Evolutionary conservation across 768 basidiomycete species (phyloP).

Genomic region (Hygrocybe coccinea): DNA sequence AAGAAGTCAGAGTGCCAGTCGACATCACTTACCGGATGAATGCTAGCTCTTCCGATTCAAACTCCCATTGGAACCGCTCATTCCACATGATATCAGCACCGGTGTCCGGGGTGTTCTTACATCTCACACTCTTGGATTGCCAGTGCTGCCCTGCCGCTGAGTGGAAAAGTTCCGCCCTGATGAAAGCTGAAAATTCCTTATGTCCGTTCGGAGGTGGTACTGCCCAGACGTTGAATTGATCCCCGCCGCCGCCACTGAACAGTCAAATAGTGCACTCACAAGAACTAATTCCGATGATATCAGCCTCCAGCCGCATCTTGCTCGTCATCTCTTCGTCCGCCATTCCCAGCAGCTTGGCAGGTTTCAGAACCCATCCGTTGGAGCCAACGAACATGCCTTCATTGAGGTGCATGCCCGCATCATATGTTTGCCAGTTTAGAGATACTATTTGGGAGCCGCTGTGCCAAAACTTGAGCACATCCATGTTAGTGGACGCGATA

Average conservation of each 20-base stretch:
- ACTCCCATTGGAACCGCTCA: slow-evolving; percentile 46
- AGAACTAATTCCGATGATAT: slow-evolving; percentile 43
- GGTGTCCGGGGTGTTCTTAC: slow-evolving; percentile 25
- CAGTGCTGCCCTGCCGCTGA: slow-evolving; percentile 36
- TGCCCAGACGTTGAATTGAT: slow-evolving; percentile 15
- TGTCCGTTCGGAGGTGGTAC: slow-evolving; percentile 45
- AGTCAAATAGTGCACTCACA: slow-evolving; percentile 29
- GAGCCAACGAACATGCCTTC: slow-evolving; percentile 59
- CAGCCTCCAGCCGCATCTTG: slow-evolving; percentile 23
- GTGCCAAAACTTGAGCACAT: slow-evolving; percentile 50
- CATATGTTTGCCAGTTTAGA: slow-evolving; percentile 62
- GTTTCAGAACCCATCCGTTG: slow-evolving; percentile 52
- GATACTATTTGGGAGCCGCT: slow-evolving; percentile 53
- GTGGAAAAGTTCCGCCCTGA: slow-evolving; percentile 45
- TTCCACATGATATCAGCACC: slow-evolving; percentile 43
- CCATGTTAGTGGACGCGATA: slow-evolving; percentile 50
- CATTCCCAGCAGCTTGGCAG: slow-evolving; percentile 26
- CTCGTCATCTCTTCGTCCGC: slow-evolving; percentile 8
- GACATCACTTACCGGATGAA: slow-evolving; percentile 44
- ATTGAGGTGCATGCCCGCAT: slow-evolving; percentile 54
- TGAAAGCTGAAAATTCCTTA: slow-evolving; percentile 40
- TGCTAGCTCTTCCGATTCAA: slow-evolving; percentile 45
- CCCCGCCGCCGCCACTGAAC: not conserved
- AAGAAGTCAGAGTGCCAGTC: not conserved
- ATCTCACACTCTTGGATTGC: slow-evolving; percentile 39